These are phyloP conservation scores for Acacia melanoxylon DNA, from an alignment of 306 rosid genomes.

Conservation along the genomic window DNA sequence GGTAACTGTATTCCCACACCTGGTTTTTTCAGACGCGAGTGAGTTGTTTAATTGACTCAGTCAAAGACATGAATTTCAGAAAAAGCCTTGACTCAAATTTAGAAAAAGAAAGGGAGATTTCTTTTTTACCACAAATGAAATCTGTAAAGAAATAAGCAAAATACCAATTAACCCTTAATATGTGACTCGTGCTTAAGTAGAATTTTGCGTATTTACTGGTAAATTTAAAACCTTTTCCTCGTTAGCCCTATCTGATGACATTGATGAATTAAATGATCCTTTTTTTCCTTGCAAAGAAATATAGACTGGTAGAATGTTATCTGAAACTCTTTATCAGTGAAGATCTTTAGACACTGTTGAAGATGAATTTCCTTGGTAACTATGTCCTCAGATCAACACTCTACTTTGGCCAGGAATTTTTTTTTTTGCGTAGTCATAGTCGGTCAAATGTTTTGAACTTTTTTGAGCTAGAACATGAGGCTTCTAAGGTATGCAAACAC, in stretches of 20 bases:
- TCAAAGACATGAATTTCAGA: neutral
- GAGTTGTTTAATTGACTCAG: neutral
- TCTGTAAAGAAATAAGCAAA: neutral
- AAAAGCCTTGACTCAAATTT: neutral
- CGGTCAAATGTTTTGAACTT: neutral
- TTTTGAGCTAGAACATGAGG: slow-evolving; percentile 4
- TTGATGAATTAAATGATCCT: neutral
- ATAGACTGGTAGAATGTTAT: neutral
- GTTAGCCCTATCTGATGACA: neutral
- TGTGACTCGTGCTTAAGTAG: neutral
- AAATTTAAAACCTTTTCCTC: neutral
- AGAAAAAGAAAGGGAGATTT: neutral
- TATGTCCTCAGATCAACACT: neutral
- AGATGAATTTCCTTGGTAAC: neutral
- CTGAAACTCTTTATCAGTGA: neutral
- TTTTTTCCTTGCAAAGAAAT: neutral
- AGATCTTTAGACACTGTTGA: neutral
- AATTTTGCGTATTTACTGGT: neutral
- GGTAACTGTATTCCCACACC: slow-evolving; percentile 39
- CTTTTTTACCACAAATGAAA: neutral
- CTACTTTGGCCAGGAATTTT: neutral
- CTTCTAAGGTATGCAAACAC: neutral
- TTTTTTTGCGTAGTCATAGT: neutral
- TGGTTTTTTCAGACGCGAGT: neutral
- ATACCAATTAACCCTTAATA: neutral